phyloP scores from a whole-genome alignment of 208 protist genomes.

The Trypanosoma caninum region DNA sequence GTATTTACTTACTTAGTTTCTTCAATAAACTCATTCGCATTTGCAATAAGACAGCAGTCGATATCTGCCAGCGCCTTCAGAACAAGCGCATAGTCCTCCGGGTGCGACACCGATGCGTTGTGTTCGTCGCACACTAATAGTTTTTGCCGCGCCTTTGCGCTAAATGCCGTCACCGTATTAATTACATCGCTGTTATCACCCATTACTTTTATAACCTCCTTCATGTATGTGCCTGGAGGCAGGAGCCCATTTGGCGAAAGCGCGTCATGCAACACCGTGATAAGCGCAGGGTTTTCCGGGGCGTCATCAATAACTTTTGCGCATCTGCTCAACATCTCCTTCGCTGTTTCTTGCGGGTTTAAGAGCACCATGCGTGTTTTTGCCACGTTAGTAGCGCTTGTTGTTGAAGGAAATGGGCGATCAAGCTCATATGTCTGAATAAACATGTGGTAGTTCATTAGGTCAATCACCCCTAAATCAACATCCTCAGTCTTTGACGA shows the following conservation, averaged over 20 bases:
- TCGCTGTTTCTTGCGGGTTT: slow-evolving; percentile 69
- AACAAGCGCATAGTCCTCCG: slow-evolving; percentile 82
- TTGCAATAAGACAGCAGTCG: slow-evolving; percentile 77
- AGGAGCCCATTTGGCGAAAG: slow-evolving; percentile 60
- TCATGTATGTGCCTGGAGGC: slow-evolving; percentile 77
- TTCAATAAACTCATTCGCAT: slow-evolving; percentile 17
- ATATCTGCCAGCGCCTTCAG: slow-evolving; percentile 88
- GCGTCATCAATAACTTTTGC: slow-evolving; percentile 49
- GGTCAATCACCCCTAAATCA: slow-evolving; percentile 23
- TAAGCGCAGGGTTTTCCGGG: slow-evolving; percentile 46
- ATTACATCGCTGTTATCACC: slow-evolving; percentile 49
- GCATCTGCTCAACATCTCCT: slow-evolving; percentile 56
- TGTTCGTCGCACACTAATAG: slow-evolving; percentile 56
- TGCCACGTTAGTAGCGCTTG: slow-evolving; percentile 65
- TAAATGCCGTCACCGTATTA: slow-evolving; percentile 41
- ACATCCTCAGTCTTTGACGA: slow-evolving; percentile 17
- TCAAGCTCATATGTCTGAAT: slow-evolving; percentile 74
- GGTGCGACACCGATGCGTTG: slow-evolving; percentile 42
- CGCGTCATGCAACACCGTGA: slow-evolving; percentile 45
- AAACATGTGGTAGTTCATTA: slow-evolving; percentile 67
- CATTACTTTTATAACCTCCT: slow-evolving; percentile 76
- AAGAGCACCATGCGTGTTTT: slow-evolving; percentile 46
- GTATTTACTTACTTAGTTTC: not conserved
- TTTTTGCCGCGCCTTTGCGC: slow-evolving; percentile 35
- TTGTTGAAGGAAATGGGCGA: slow-evolving; percentile 79